Conservation (phyloP, 805 yeast genomes). For the Metschnikowia gruessii region DNA sequence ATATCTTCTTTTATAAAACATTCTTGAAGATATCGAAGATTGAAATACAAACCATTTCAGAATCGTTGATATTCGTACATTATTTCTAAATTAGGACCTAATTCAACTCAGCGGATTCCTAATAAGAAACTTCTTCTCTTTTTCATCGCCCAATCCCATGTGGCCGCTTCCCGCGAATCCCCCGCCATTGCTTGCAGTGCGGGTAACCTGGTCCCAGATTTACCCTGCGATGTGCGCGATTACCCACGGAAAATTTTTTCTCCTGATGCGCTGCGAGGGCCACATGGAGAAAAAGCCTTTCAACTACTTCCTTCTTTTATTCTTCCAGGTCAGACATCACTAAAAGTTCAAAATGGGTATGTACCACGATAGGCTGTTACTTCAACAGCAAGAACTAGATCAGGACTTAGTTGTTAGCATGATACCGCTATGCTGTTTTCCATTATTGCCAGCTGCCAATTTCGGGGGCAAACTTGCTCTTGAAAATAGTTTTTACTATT, state of each 20-base stretch:
- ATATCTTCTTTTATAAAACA: not conserved
- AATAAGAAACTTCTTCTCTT: not conserved
- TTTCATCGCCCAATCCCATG: constrained; percentile 1
- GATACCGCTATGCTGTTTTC: not conserved
- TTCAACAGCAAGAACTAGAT: not conserved
- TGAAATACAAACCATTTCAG: too few relatives aligned
- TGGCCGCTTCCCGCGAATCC: constrained; percentile 5
- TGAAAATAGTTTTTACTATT: not conserved
- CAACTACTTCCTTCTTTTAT: constrained; percentile 23
- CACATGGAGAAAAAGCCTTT: constrained; percentile 20
- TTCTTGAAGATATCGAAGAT: not conserved
- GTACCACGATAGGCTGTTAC: constrained; percentile 16
- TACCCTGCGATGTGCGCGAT: constrained; percentile 14
- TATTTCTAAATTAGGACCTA: not conserved
- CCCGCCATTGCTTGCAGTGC: constrained; percentile 12
- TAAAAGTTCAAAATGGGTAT: constrained; percentile 37
- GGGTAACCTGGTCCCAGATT: constrained; percentile 20
- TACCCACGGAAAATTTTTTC: constrained; percentile 21
- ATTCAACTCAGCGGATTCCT: not conserved
- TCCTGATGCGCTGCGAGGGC: constrained; percentile 24
- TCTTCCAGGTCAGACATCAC: constrained; percentile 25
- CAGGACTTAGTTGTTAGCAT: not conserved
- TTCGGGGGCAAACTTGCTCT: not conserved
- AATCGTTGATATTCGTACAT: not conserved
- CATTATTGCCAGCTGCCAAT: not conserved